Base-by-base conservation (phyloP, 352 stramenopile species). In the Albugo laibachii region DNA sequence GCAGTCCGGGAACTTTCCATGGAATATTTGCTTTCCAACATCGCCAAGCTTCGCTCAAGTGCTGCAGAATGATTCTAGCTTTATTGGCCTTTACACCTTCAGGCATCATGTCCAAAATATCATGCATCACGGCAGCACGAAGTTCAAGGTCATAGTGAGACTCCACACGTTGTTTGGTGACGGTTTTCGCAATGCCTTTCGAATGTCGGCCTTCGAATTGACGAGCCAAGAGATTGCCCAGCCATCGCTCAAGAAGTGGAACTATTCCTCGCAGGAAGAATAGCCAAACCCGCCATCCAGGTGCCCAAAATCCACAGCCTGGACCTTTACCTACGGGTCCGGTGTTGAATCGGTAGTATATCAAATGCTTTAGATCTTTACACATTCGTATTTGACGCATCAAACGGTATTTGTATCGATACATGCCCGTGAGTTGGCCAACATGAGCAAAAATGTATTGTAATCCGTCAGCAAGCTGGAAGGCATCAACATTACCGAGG, bases 81-180 rank as follows among this genome's bases (percentile, higher is more conserved):
- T 99, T 99, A 69, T 99, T 99, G 44, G 96, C 93, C 62, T 98
- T 98, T 1, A 99, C 92, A 47, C 95, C 95, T 66, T 99, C 93
- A 0, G 96, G 96, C 96, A 99, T 99, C 95, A 99, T 99, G 61
- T 99, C 96, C 16, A 99, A 69, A 62, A 99, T 99, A 54, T 99
- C 95, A 69, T 99, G 96, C 92, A 99, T 98, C 42, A 99, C 95
- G 34, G 94, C 95, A 48, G 95, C 95, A 54, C 96, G 86, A 19
- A 99, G 72, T 63, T 99, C 95, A 50, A 99, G 63, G 68, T 99
- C 96, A 61, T 98, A 99, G 61, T 99, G 95, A 50, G 80, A 97
- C 64, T 99, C 95, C 11, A 99, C 96, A 52, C 96, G 79, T 65
- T 99, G 96, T 68, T 99, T 99, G 0, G 95, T 99, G 11, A 99